Base-by-base conservation (phyloP, 2,329 filamentous ascomycete species). In the Metarhizium brunneum region DNA sequence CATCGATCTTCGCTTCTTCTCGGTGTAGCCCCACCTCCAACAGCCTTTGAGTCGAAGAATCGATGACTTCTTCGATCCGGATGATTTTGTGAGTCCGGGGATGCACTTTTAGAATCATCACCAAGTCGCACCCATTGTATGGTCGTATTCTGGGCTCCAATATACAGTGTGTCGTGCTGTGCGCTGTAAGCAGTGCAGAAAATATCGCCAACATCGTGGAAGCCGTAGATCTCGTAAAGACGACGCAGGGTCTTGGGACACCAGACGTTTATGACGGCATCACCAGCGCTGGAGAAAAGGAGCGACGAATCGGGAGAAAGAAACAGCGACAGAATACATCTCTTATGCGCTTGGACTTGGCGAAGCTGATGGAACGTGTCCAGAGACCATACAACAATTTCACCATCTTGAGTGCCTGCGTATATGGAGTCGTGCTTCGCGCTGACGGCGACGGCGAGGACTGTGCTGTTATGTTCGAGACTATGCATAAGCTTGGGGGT, bases 231-330 rank as follows among this genome's bases (percentile, higher is more conserved):
- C 60, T 94, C 90, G 73, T 92, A 94, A 1, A 94, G 78, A 32
- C 88, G 85, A 55, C 80, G 81, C 68, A 96, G 85, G 6, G 84
- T 86, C 47, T 76, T 79, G 2, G 92, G 88, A 63, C 85, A 87
- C 94, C 94, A 99, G 47, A 95, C 90, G 68, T 95, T 96, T 66
- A 97, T 86, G 57, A 96, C 87, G 2, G 92, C 89, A 66, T 99
- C 94, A 62, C 91, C 92, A 10, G 91, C 92, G 63, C 88, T 95
- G 11, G 92, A 97, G 70, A 99, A 92, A 10, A 99, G 81, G 35
- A 95, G 77, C 16, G 77, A 78, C 59, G 83, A 78, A 68, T 95
- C 86, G 53, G 84, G 79, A 8, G 89, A 92, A 30, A 99, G 78
- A 66, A 85, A 88, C 3, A 99, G 79, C 56, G 87, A 90, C 50